These are phyloP conservation scores for Aspergillus haitiensis DNA, from an alignment of 495 filamentous ascomycete species.

Conservation along the genomic window DNA sequence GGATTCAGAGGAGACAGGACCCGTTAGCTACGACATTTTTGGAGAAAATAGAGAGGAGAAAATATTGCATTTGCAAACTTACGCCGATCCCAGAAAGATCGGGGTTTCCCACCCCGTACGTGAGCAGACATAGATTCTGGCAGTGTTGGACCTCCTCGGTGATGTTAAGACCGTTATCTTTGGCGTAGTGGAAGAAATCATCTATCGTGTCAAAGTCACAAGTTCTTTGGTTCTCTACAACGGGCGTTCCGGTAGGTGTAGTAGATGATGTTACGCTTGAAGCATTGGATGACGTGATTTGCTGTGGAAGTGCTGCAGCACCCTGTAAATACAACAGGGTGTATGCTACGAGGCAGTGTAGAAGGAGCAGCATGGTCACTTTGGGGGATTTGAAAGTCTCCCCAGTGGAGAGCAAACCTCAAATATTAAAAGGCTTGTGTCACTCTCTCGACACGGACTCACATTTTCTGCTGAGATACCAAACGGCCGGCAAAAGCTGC, in stretches of 20 bases:
- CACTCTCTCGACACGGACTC: background rate
- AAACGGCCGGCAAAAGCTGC: background rate
- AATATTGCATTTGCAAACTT: background rate
- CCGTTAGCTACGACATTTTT: background rate
- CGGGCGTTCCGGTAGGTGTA: background rate
- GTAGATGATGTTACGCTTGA: slow-evolving; percentile 1
- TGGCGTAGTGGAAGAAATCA: slow-evolving; percentile 15
- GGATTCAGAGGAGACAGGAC: background rate
- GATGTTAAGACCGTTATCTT: slow-evolving; percentile 10
- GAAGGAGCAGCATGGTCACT: slow-evolving; percentile 4
- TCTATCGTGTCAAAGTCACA: slow-evolving; percentile 12
- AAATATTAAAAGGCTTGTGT: background rate
- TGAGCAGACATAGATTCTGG: slow-evolving; percentile 14
- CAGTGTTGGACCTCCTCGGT: slow-evolving; percentile 15
- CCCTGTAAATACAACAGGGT: background rate
- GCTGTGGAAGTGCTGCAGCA: slow-evolving; percentile 13
- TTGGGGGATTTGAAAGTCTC: background rate
- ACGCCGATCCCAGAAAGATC: slow-evolving; percentile 16
- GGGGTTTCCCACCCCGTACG: slow-evolving; percentile 16
- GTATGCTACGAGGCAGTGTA: slow-evolving; percentile 10
- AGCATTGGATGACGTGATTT: background rate
- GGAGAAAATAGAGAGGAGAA: background rate
- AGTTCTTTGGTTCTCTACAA: background rate
- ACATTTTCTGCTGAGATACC: background rate
- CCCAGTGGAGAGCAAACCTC: background rate